Base-by-base conservation (phyloP, 2,329 filamentous ascomycete genomes). In the Cladosporium austrohemisphaericum region DNA sequence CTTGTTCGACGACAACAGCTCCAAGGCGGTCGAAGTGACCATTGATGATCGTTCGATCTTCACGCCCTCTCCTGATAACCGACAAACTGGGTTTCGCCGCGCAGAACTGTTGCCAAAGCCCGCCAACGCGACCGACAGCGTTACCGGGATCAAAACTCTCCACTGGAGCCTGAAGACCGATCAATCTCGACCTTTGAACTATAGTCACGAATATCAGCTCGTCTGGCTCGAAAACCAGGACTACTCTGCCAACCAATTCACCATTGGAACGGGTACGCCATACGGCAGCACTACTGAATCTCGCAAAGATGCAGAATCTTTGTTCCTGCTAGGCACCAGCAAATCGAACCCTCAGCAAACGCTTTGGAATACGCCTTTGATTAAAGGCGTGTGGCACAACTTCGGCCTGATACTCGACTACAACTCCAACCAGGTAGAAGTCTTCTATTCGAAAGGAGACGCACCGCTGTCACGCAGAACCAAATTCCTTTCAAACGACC, bases 21-120 rank as follows among this genome's bases (percentile, higher is more conserved):
- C 70, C 35, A 64, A 71, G 26, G 66, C 79, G 4, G 55, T 81
- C 18, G 76, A 78, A 57, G 74, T 81, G 8, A 80, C 76, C 32
- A 75, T 83, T 61, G 73, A 64, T 51, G 80, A 83, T 62, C 58
- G 73, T 52, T 81, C 78, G 57, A 81, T 84, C 64, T 84, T 84
- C 65, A 55, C 70, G 57, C 74, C 76, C 56, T 62, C 72, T 41
- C 79, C 84, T 63, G 66, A 65, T 4, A 80, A 80, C 18, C 83
- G 84, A 68, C 81, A 84, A 64, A 66, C 66, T 2, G 81, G 81
- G 16, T 84, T 84, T 69, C 74, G 81, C 32, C 78, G 81, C 54
- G 77, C 77, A 1, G 80, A 81, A 52, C 71, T 83, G 45, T 72
- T 80, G 48, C 70, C 75, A 64, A 70, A 56, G 67, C 74, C 68